phyloP scores from a whole-genome alignment of 208 protist species.

The Acanthamoeba culbertsoni region DNA sequence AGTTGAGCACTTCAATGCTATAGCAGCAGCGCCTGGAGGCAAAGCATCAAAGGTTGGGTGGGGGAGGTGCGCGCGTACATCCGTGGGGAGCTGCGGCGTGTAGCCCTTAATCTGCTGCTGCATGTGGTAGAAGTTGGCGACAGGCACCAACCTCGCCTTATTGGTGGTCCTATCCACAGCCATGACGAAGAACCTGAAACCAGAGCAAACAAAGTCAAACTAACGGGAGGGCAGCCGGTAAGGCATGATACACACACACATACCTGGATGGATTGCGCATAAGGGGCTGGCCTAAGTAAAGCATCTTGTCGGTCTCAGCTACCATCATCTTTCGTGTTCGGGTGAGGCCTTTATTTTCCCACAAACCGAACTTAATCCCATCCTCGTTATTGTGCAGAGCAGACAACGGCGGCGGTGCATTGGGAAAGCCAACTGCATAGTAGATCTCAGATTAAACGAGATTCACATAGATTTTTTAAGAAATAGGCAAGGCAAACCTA shows the following conservation, averaged over 20 bases:
- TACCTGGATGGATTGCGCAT: background rate
- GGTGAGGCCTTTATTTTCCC: background rate
- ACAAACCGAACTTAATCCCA: background rate
- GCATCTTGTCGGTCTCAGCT: slow-evolving; percentile 30
- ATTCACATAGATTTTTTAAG: background rate
- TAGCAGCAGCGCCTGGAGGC: background rate
- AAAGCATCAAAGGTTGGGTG: background rate
- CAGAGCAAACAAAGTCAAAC: too few species aligned
- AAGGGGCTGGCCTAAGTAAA: background rate
- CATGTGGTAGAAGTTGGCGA: slow-evolving; percentile 15
- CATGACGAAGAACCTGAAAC: background rate
- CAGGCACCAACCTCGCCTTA: background rate
- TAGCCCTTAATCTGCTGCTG: slow-evolving; percentile 41
- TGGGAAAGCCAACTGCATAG: background rate
- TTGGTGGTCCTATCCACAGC: background rate
- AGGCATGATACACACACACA: background rate
- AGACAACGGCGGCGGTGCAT: background rate
- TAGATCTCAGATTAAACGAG: too few species aligned
- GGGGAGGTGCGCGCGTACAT: background rate
- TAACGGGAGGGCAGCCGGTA: too few species aligned
- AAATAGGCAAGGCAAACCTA: too few species aligned
- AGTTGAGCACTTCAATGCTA: too few species aligned
- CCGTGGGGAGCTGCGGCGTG: background rate
- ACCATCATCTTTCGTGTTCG: background rate
- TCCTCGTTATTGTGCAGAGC: background rate